Base-by-base conservation (phyloP, 208 protist species). In the Polymyxa betae region DNA sequence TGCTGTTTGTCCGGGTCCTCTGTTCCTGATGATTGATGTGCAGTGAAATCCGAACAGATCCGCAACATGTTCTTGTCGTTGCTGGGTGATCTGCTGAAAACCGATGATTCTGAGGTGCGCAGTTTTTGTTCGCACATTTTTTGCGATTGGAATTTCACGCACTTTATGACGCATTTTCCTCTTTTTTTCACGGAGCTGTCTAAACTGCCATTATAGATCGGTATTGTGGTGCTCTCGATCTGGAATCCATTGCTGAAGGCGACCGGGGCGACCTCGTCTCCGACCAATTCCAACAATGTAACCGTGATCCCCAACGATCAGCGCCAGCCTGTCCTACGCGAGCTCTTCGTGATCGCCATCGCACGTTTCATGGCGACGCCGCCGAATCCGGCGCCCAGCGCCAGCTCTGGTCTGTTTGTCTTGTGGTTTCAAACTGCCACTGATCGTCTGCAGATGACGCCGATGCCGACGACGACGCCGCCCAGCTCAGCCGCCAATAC, bases 11-110 rank as follows among this genome's bases (percentile, higher is more conserved):
- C 49, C 12, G 5, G 49, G 5, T 60, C 24, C 49, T 29, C 24
- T 24, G 24, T 60, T 60, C 24, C 24, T 29, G 24, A 29, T 60
- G 12, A 24, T 24, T 24, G 24, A 60, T 60, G 5, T 29, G 49
- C 12, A 5, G 49, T 29, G 49, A 24, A 24, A 24, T 24, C 49
- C 49, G 24, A 5, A 60, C 5, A 5, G 35, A 5, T 82, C 12
- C 72, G 40, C n/a, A 35, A 82, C 72, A 40, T 35, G 72, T 82
- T 38, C 72, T 43, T 82, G 40, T 35, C 72, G n/a, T 35, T 82
- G 5, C 72, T 82, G 5, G 72, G 72, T n/a, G 72, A 82, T 43
- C 72, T 82, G 5, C n/a, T 82, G 35, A 82, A 82, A n/a, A 38
- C n/a, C 12, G 72, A 82, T 43, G 72, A 82, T 43, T 35, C 72